Evolutionary conservation across 495 filamentous ascomycete species (phyloP), one percentile per base, ranked within the genome.

Genomic region (Penicillium soppii): DNA sequence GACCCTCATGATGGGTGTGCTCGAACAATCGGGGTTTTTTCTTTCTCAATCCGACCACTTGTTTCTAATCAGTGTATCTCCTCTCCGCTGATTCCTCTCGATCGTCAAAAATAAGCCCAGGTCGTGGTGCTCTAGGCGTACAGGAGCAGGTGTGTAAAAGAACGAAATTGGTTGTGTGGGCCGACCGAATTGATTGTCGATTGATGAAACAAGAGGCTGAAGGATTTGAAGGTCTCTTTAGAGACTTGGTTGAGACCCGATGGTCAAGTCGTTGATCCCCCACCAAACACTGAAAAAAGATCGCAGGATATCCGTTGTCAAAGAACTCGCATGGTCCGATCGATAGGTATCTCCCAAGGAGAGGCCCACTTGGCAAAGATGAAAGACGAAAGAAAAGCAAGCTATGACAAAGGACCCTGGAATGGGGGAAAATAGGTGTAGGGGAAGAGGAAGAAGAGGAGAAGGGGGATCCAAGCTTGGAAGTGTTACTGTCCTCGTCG

Each of bases 101-200:
- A n/a, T n/a, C n/a, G n/a, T n/a, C n/a, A n/a, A n/a, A n/a, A n/a
- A n/a, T n/a, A n/a, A n/a, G n/a, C n/a, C n/a, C n/a, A n/a, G n/a
- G n/a, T n/a, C n/a, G n/a, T n/a, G n/a, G n/a, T n/a, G n/a, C n/a
- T n/a, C n/a, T n/a, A 32, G 29, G 10, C 3, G 10, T 32, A 12
- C 23, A 26, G 15, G 7, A 30, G 30, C 26, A 13, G 22, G 17
- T 21, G 13, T 17, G 12, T 7, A 15, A 38, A 46, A 48, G 32
- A 10, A 15, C 15, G 21, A 51, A 43, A 35, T n/a, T 25, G 27
- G 33, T 9, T 39, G 36, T 35, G 55, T 48, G 54, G 50, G 51
- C 54, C 55, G 58, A 61, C 58, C 55, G 55, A 23, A 27, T 49
- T 42, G 53, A 40, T 32, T 50, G 59, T 43, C 52, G 58, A 61